These are phyloP conservation scores for Dactylellina drechsleri DNA, from an alignment of 2,329 filamentous ascomycete species.

Conservation along the genomic window DNA sequence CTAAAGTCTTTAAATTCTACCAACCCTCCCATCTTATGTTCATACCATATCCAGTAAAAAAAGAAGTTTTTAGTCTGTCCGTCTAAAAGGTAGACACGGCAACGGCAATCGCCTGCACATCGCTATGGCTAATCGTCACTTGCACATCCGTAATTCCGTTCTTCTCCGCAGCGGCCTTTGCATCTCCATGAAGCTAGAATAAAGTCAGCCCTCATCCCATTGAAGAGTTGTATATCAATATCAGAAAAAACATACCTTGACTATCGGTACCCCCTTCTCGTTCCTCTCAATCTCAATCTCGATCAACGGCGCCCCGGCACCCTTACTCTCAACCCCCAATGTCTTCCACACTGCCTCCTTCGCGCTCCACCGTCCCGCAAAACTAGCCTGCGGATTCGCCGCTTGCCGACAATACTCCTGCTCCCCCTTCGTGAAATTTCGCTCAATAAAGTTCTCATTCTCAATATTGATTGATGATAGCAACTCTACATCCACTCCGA, in stretches of 20 bases:
- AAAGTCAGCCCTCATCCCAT: constrained; percentile 61
- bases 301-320: constrained; percentile 86
- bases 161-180: constrained; percentile 81
- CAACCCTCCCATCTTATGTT: no score
- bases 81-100: constrained; percentile 81
- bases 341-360: constrained; percentile 99
- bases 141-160: constrained; percentile 87
- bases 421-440: constrained; percentile 90
- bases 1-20: no score
- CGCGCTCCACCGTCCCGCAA: constrained; percentile 93
- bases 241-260: constrained; percentile 74
- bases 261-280: constrained; percentile 81
- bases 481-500: constrained; percentile 94
- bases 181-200: constrained; percentile 82
- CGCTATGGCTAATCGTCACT: constrained; percentile 95
- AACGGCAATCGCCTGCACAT: constrained; percentile 92
- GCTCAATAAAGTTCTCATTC: constrained; percentile 91
- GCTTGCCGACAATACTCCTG: constrained; percentile 86
- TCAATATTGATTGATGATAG: constrained; percentile 87
- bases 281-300: constrained; percentile 92
- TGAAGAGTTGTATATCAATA: constrained; percentile 29
- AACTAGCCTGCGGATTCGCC: constrained; percentile 83
- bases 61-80: neutral
- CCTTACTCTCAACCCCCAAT: constrained; percentile 84
- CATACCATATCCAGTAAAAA: neutral